Percentiles rank a stretch among this genome's conserved stretches.
These are phyloP conservation scores for Ilyonectria destructans DNA, from an alignment of 2,329 filamentous ascomycete species.

Conservation along the genomic window DNA sequence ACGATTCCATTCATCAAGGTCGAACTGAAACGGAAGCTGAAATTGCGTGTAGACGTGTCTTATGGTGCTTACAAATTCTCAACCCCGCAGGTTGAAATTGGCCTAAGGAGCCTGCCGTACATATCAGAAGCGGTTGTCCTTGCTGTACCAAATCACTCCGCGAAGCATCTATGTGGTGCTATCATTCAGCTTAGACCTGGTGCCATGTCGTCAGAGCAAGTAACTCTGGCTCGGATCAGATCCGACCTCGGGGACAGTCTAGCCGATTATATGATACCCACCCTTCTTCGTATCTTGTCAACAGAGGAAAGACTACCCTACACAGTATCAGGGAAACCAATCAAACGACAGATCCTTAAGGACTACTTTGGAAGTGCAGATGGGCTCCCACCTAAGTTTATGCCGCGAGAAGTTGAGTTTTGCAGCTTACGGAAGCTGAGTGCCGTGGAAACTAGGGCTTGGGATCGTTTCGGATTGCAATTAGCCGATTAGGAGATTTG, in stretches of 20 bases:
- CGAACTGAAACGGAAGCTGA: too few relatives aligned
- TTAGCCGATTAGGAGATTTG: too few relatives aligned
- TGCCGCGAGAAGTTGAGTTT: too few relatives aligned
- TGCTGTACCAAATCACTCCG: constrained; percentile 40
- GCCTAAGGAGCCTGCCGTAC: constrained; percentile 38
- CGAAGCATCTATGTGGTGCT: constrained; percentile 40
- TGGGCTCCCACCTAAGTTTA: too few relatives aligned
- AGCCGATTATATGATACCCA: constrained; percentile 37
- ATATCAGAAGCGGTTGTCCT: constrained; percentile 42
- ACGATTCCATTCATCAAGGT: not conserved
- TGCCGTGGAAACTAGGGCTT: too few relatives aligned
- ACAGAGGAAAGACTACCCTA: too few relatives aligned
- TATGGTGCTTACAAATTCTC: constrained; percentile 34
- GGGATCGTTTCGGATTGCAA: too few relatives aligned
- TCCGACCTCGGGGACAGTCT: constrained; percentile 32
- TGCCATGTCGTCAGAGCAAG: not conserved
- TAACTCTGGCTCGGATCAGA: constrained; percentile 28
- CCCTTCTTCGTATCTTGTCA: constrained; percentile 34
- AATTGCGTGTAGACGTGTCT: constrained; percentile 21
- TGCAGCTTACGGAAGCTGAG: too few relatives aligned
- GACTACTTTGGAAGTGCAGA: too few relatives aligned
- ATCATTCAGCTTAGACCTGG: constrained; percentile 33
- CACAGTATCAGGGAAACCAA: too few relatives aligned
- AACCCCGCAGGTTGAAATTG: constrained; percentile 36
- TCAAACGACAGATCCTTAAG: too few relatives aligned